Evolutionary conservation across 1,284 basidiomycete genomes (phyloP).

Genomic region (Ganoderma meredithae): DNA sequence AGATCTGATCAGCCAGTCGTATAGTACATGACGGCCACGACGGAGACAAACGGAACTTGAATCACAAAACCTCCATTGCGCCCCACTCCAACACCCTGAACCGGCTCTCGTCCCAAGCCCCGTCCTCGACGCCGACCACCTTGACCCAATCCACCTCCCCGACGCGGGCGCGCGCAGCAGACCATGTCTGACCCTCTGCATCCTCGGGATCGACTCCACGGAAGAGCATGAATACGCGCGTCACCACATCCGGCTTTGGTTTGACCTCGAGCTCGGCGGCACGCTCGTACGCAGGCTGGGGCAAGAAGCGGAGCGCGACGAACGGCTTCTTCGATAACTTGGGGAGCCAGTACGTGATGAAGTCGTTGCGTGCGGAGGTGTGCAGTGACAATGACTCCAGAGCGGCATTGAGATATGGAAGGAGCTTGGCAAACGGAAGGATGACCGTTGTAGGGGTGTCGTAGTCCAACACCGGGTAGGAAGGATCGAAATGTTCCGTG

Average conservation of each 20-base stretch:
- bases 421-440: conserved; percentile 38
- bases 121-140: conserved; percentile 39
- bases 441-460: conserved; percentile 33
- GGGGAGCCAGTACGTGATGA: conserved; percentile 55
- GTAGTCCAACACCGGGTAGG: neutral
- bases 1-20: no score
- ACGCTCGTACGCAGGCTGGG: conserved; percentile 48
- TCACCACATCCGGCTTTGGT: conserved; percentile 51
- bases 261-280: conserved; percentile 47
- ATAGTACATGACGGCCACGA: no score
- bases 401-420: conserved; percentile 45
- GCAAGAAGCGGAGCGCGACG: conserved; percentile 54
- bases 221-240: conserved; percentile 57
- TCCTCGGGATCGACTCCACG: conserved; percentile 45
- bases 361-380: conserved; percentile 50
- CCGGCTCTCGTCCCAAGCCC: conserved; percentile 29
- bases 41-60: no score
- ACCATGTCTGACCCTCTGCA: conserved; percentile 28
- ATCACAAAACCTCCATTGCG: conserved; percentile 44
- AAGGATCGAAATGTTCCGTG: conserved; percentile 17
- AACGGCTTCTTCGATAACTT: conserved; percentile 47
- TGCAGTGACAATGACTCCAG: conserved; percentile 47
- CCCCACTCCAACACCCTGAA: conserved; percentile 50
- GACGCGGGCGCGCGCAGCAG: conserved; percentile 29
- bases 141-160: conserved; percentile 29